phyloP scores from a whole-genome alignment of 257 asterid genomes.

The Gentiana straminea region DNA sequence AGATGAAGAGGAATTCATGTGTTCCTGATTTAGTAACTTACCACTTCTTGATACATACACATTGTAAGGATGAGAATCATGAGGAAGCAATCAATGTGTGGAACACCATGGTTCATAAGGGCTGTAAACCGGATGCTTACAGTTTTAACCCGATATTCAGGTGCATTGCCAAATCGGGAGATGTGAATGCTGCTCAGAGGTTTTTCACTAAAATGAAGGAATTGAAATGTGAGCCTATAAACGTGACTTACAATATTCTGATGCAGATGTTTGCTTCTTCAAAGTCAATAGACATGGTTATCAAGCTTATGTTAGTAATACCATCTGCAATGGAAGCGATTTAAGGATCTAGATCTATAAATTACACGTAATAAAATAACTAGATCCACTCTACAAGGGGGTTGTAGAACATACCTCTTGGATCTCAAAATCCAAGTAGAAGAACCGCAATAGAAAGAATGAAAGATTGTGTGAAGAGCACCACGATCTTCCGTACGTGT shows the following conservation, averaged over 20 bases:
- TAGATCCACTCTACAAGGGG: conserved; percentile 11
- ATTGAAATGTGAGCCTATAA: conserved; percentile 44
- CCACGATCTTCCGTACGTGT: too few species aligned
- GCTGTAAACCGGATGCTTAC: conserved; percentile 49
- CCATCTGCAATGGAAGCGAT: not conserved
- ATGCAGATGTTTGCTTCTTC: conserved; percentile 83
- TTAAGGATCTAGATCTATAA: too few species aligned
- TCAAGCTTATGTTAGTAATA: conserved; percentile 89
- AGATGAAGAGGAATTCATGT: conserved; percentile 69
- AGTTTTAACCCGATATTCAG: conserved; percentile 75
- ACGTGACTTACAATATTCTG: conserved; percentile 63
- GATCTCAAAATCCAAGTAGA: conserved; percentile 35
- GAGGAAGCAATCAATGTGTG: conserved; percentile 73
- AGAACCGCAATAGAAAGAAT: too few species aligned
- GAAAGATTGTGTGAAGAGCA: too few species aligned
- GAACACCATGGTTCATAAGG: conserved; percentile 48
- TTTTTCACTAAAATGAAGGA: conserved; percentile 68
- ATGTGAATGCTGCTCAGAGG: conserved; percentile 75
- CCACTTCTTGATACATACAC: conserved; percentile 64
- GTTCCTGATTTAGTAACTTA: conserved; percentile 69
- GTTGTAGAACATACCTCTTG: conserved; percentile 68
- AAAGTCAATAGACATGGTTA: conserved; percentile 71
- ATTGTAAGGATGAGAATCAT: conserved; percentile 68
- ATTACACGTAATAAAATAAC: too few species aligned
- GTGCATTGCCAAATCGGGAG: conserved; percentile 55